Percentiles rank a stretch among this genome's conserved stretches.
Evolutionary conservation across 2,329 filamentous ascomycete species (phyloP).

Genomic region (Cladosporium sp.): DNA sequence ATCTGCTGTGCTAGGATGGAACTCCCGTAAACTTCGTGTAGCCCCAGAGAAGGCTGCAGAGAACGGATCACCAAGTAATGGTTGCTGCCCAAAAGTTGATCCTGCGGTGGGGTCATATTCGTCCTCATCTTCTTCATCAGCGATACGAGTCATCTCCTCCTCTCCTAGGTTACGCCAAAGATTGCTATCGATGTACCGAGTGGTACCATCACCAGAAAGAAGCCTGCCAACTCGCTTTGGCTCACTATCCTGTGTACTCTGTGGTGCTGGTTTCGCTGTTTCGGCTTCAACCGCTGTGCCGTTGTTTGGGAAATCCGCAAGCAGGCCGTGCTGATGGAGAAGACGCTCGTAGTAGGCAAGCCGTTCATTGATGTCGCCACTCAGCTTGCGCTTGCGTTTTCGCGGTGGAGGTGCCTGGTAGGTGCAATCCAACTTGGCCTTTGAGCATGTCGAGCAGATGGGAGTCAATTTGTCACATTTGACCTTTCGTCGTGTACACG

Average conservation of each 20-base stretch:
- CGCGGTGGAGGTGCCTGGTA: constrained; percentile 39
- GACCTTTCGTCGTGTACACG: constrained; percentile 36
- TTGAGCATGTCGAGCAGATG: constrained; percentile 32
- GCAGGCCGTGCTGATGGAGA: constrained; percentile 33
- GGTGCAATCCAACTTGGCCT: constrained; percentile 33
- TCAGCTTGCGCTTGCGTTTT: constrained; percentile 35
- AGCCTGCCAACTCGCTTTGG: constrained; percentile 21
- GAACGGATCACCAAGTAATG: constrained; percentile 20
- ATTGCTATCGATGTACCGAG: constrained; percentile 40
- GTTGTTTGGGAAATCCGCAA: constrained; percentile 13
- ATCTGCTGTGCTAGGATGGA: constrained; percentile 52
- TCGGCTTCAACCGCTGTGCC: neutral
- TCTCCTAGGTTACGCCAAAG: constrained; percentile 27
- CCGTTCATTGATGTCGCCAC: constrained; percentile 31
- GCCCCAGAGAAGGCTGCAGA: constrained; percentile 23
- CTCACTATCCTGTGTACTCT: neutral
- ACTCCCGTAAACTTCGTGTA: constrained; percentile 25
- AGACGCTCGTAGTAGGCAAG: constrained; percentile 39
- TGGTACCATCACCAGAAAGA: constrained; percentile 31
- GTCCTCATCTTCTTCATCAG: constrained; percentile 22
- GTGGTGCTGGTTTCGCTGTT: neutral
- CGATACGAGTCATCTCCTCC: constrained; percentile 18
- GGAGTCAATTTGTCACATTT: constrained; percentile 36
- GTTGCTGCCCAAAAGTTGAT: constrained; percentile 26
- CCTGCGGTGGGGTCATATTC: constrained; percentile 19